Base-by-base conservation (phyloP, 352 stramenopile genomes). In the Hyaloperonospora brassicae region DNA sequence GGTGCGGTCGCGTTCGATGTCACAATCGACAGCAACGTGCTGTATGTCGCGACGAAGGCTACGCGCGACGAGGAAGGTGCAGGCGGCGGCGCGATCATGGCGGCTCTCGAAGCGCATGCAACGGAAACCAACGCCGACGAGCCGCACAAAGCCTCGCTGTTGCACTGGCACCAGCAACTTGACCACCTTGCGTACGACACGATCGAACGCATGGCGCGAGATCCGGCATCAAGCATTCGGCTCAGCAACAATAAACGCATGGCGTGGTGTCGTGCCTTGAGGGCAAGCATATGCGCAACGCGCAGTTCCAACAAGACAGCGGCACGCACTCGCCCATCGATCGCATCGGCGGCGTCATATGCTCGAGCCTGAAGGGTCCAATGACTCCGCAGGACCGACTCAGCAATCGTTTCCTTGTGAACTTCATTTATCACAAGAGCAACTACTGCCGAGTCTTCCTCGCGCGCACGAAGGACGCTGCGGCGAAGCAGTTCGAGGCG, bases 381-480 rank as follows among this genome's bases (percentile, higher is more conserved):
- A 42, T 42, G 36, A 12, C 36, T 4, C 3, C 36, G 7, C 27
- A 31, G 7, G 27, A 31, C 27, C 27, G 27, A 3, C 27, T 31
- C 27, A 7, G 27, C 3, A 14, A 42, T 21, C 3, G 3, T 4
- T 13, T n/a, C 36, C 36, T 42, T 4, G 14, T 42, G 5, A 12
- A 42, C 36, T 42, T 42, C 14, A 12, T 21, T 14, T 4, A 4
- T 42, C 36, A 42, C 14, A 42, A 42, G 14, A 21, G 11, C 10
- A 42, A 42, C 14, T 42, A 13, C 36, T 42, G 36, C 36, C 3
- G 36, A 12, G 5, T 21, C 3, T 42, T 42, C 14, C 36, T 42
- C 9, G 36, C 36, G 14, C 7, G 14, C 2, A 57, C 44, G 0
- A 59, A 66, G 24, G 54, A 66, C n/a, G 38, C 35, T 1, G 44